Base-by-base conservation (phyloP, 2,329 filamentous ascomycete species). In the Alternaria ventricosa region DNA sequence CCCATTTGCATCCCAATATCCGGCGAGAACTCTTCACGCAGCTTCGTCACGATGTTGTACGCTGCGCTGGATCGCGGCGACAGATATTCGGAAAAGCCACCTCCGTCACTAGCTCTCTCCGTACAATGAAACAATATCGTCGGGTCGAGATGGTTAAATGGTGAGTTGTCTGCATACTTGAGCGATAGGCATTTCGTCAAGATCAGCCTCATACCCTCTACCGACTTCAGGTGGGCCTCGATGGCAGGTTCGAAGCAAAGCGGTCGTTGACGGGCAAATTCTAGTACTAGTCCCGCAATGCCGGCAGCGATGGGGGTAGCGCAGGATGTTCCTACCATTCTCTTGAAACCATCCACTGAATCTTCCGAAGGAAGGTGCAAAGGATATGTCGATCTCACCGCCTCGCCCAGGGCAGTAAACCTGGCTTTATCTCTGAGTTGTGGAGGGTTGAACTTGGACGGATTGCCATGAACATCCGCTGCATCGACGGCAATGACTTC, bases 301-400 rank as follows among this genome's bases (percentile, higher is more conserved):
- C 59, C 67, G 11, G 67, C 67, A 5, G 65, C 65, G 6, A 69
- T 55, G 3, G 67, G 62, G 13, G 67, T 65, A 1, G 65, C 65
- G 12, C 30, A 50, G 4, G 67, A 69, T 5, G 59, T 69, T 6
- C 64, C 67, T n/a, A 20, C 12, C 53, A 55, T 20, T 10, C 53
- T 43, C 23, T 30, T n/a, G n/a, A n/a, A n/a, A n/a, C n/a, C n/a
- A n/a, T n/a, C n/a, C n/a, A n/a, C n/a, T n/a, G n/a, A n/a, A n/a
- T n/a, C n/a, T n/a, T n/a, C n/a, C n/a, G 46, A 20, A 30, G n/a
- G 25, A 50, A 50, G 46, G n/a, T 50, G 25, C 9, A 7, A 7
- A 49, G 63, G 50, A 5, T 36, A 53, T 6, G 50, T 6, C 0
- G 50, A 53, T 6, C 30, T 36, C 5, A 53, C 28, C 2, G 18